Evolutionary conservation across 495 filamentous ascomycete species (phyloP).

Genomic region (Wilcoxina mikolae): DNA sequence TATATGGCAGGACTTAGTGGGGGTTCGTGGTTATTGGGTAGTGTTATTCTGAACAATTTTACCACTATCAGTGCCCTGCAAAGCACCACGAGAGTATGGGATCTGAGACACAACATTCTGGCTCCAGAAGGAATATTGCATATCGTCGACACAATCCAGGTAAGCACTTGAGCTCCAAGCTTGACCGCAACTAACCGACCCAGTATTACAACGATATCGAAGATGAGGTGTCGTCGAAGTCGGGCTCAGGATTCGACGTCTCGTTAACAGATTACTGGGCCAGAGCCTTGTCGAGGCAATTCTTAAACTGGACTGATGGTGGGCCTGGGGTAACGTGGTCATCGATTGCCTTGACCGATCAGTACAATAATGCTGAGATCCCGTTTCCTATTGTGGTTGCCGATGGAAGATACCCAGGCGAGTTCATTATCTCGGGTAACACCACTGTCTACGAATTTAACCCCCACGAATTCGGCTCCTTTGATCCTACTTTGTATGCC

Average conservation of each 20-base stretch:
- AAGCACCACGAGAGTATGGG: slow-evolving; percentile 48
- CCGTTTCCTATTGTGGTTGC: slow-evolving; percentile 76
- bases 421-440: slow-evolving; percentile 52
- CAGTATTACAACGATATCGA: slow-evolving; percentile 55
- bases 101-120: slow-evolving; percentile 65
- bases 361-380: slow-evolving; percentile 53
- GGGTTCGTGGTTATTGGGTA: slow-evolving; percentile 77
- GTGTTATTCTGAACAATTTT: slow-evolving; percentile 82
- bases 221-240: slow-evolving; percentile 49
- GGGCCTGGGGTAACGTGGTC: slow-evolving; percentile 75
- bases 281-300: slow-evolving; percentile 66
- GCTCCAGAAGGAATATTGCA: slow-evolving; percentile 40
- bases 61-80: slow-evolving; percentile 52
- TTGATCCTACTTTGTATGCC: slow-evolving; percentile 64
- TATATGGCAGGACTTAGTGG: slow-evolving; percentile 79
- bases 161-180: not conserved
- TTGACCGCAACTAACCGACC: slow-evolving; percentile 5
- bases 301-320: slow-evolving; percentile 63
- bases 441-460: slow-evolving; percentile 77
- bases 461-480: slow-evolving; percentile 74
- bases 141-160: slow-evolving; percentile 19
- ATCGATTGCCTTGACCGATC: slow-evolving; percentile 54
- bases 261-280: slow-evolving; percentile 83
- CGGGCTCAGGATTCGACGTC: slow-evolving; percentile 53
- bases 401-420: slow-evolving; percentile 54